phyloP scores from a whole-genome alignment of 257 asterid species.

The Solanum clarkiae region DNA sequence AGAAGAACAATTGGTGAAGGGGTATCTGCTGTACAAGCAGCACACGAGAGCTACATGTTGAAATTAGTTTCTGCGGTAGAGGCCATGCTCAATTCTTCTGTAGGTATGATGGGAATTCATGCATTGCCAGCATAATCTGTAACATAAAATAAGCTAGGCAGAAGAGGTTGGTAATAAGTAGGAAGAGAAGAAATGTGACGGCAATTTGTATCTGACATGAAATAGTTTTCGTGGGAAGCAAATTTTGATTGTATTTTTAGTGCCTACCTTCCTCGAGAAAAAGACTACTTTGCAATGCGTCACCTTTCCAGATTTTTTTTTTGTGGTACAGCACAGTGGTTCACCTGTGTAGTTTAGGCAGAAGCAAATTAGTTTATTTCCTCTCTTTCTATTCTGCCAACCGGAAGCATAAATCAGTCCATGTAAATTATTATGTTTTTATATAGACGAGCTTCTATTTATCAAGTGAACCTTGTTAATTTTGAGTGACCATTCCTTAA shows the following conservation, averaged over 20 bases:
- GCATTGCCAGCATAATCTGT: constrained; percentile 18
- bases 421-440: not conserved
- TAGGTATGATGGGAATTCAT: constrained; percentile 8
- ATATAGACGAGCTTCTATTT: not conserved
- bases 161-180: constrained; percentile 4
- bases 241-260: constrained; percentile 19
- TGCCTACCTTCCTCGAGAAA: not conserved
- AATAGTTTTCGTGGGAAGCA: constrained; percentile 3
- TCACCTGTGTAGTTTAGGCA: not conserved
- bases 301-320: not conserved
- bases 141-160: constrained; percentile 32
- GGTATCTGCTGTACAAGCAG: not conserved
- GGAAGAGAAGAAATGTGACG: constrained; percentile 5
- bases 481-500: not conserved
- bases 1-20: not conserved
- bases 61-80: not conserved
- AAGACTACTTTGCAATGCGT: not conserved
- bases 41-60: not conserved
- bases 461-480: not conserved
- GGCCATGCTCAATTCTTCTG: not conserved
- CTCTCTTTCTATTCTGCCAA: not conserved
- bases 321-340: not conserved
- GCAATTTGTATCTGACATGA: constrained; percentile 19
- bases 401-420: not conserved
- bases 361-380: not conserved